Percentiles rank a stretch among this genome's conserved stretches.
These are phyloP conservation scores for Brasenia schreberi DNA, from an alignment of 164 flowering plant genomes.

Conservation along the genomic window DNA sequence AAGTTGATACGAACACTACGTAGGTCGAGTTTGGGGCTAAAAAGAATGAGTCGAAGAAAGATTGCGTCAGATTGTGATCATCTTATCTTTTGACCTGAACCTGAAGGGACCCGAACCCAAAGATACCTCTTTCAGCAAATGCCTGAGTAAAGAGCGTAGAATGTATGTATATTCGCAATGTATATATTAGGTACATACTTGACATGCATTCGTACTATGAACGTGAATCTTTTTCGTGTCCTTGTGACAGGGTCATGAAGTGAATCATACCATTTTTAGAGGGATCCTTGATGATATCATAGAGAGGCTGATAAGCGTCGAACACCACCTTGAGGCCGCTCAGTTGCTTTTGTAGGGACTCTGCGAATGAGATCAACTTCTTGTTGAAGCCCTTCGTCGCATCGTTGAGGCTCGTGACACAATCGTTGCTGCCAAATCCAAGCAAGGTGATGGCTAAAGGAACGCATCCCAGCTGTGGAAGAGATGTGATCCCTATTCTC, in stretches of 20 bases:
- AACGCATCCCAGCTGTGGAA: conserved; percentile 81
- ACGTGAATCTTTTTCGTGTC: no score
- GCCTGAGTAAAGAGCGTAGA: no score
- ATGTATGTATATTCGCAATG: no score
- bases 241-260: not conserved
- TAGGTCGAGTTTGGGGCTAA: no score
- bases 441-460: conserved; percentile 64
- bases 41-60: no score
- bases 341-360: conserved; percentile 35
- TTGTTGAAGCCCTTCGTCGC: conserved; percentile 63
- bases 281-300: conserved; percentile 42
- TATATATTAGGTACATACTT: no score
- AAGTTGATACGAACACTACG: no score
- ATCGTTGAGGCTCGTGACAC: conserved; percentile 48
- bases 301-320: conserved; percentile 65
- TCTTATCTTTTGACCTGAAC: no score
- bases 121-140: no score
- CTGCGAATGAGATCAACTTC: conserved; percentile 42
- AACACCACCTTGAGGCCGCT: conserved; percentile 67
- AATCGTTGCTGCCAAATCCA: conserved; percentile 41
- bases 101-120: no score
- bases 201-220: no score
- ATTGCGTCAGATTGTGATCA: no score
- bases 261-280: conserved; percentile 36
- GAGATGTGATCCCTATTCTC: conserved; percentile 75